Evolutionary conservation across 2,329 filamentous ascomycete genomes (phyloP).

Genomic region (Fusarium penzigii): DNA sequence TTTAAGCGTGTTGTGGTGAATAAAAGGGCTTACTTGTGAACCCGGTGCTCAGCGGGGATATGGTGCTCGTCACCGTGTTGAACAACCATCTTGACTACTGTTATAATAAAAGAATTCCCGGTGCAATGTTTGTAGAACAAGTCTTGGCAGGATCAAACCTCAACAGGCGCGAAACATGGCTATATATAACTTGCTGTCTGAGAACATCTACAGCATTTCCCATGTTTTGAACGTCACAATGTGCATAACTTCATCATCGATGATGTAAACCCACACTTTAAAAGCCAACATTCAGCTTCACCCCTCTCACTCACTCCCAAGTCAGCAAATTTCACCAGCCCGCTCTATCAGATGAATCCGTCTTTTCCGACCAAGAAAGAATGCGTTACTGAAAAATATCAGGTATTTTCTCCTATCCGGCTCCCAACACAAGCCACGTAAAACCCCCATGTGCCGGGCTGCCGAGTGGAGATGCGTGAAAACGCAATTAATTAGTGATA

Average conservation of each 20-base stretch:
- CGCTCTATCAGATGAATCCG: slow-evolving; percentile 13
- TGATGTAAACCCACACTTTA: slow-evolving; percentile 19
- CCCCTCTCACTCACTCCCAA: slow-evolving; percentile 1
- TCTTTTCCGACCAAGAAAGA: neutral
- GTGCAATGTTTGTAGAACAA: neutral
- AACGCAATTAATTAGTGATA: neutral
- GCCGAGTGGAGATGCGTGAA: neutral
- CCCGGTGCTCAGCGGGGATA: slow-evolving; percentile 49
- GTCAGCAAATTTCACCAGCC: neutral
- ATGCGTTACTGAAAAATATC: neutral
- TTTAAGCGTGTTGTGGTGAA: neutral
- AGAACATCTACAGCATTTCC: no score
- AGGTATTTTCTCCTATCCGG: neutral
- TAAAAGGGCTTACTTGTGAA: slow-evolving; percentile 43
- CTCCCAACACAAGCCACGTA: neutral
- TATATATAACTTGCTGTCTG: neutral
- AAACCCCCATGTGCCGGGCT: neutral
- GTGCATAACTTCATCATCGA: slow-evolving; percentile 18
- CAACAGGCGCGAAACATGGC: neutral
- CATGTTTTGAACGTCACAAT: slow-evolving; percentile 9
- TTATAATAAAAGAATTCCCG: neutral
- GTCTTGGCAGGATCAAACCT: neutral
- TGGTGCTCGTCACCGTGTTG: slow-evolving; percentile 53
- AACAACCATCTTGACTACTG: slow-evolving; percentile 47
- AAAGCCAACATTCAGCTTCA: slow-evolving; percentile 4